phyloP scores from a whole-genome alignment of 2,329 filamentous ascomycete genomes.

The Aspergillus costaricaensis region DNA sequence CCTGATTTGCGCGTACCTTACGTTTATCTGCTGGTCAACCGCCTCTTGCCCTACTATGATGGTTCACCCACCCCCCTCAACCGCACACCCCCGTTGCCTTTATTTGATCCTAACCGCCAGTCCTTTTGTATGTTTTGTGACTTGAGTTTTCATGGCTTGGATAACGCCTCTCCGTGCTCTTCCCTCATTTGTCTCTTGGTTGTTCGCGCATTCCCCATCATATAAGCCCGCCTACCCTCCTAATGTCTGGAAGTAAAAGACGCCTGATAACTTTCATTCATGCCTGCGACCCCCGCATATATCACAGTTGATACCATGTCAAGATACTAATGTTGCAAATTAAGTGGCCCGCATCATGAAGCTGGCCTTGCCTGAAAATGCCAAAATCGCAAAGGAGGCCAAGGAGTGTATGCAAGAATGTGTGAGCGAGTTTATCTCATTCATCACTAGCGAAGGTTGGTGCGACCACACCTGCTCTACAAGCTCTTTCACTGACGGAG shows the following conservation, averaged over 20 bases:
- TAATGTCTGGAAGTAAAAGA: neutral
- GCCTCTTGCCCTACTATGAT: slow-evolving; percentile 34
- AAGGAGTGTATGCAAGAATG: slow-evolving; percentile 99
- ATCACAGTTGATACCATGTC: neutral
- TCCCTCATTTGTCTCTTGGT: slow-evolving; percentile 8
- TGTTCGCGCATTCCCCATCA: neutral
- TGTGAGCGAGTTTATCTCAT: slow-evolving; percentile 99
- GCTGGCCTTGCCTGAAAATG: slow-evolving; percentile 92
- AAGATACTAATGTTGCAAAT: slow-evolving; percentile 57
- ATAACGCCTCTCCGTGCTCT: slow-evolving; percentile 2
- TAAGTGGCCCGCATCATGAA: slow-evolving; percentile 99
- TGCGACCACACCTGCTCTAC: slow-evolving; percentile 19
- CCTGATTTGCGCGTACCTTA: slow-evolving; percentile 58
- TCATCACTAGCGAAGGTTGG: slow-evolving; percentile 98
- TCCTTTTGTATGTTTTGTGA: neutral
- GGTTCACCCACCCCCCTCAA: slow-evolving; percentile 34
- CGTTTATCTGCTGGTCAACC: slow-evolving; percentile 33
- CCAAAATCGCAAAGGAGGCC: slow-evolving; percentile 98
- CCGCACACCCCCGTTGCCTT: slow-evolving; percentile 16
- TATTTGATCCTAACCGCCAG: neutral
- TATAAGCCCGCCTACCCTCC: neutral
- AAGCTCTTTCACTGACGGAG: neutral
- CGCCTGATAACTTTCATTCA: neutral
- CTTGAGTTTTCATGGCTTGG: neutral
- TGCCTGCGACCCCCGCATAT: neutral